Conservation (phyloP, 495 filamentous ascomycete genomes). For the Penicillium tannophilum region DNA sequence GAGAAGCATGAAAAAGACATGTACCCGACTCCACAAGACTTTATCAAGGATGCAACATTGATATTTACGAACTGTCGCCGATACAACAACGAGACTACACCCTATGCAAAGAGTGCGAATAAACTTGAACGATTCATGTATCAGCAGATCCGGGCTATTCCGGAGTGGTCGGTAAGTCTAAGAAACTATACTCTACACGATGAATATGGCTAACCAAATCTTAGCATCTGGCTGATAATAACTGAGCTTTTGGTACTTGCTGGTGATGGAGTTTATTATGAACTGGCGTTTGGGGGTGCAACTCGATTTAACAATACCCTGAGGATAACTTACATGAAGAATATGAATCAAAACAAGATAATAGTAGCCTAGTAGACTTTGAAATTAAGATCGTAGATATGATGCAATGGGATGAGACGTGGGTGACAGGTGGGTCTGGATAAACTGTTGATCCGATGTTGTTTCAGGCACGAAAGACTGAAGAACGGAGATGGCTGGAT, state of each 20-base stretch:
- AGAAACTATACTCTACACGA: not conserved
- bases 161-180: slow-evolving; percentile 85
- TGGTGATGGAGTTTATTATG: slow-evolving; percentile 20
- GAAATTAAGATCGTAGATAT: slow-evolving; percentile 9
- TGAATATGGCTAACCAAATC: slow-evolving; percentile 15
- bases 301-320: slow-evolving; percentile 29
- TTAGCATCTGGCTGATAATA: slow-evolving; percentile 52
- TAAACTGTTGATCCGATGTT: slow-evolving; percentile 21
- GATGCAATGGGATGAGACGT: slow-evolving; percentile 22
- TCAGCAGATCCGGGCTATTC: slow-evolving; percentile 86
- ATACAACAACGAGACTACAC: slow-evolving; percentile 94
- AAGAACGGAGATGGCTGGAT: slow-evolving; percentile 16
- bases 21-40: slow-evolving; percentile 90
- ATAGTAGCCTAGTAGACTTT: not conserved
- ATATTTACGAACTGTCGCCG: slow-evolving; percentile 94
- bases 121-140: slow-evolving; percentile 98
- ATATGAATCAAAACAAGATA: not conserved
- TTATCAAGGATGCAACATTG: slow-evolving; percentile 85
- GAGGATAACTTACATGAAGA: slow-evolving; percentile 20
- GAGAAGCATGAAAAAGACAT: slow-evolving; percentile 90
- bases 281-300: slow-evolving; percentile 23
- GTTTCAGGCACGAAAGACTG: slow-evolving; percentile 22
- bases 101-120: slow-evolving; percentile 94
- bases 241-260: slow-evolving; percentile 27
- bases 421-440: slow-evolving; percentile 22